A percentile compares a stretch with the other conserved stretches of the same genome.
Conservation (phyloP, 768 basidiomycete species). For the Leccinum fibrillosum region DNA sequence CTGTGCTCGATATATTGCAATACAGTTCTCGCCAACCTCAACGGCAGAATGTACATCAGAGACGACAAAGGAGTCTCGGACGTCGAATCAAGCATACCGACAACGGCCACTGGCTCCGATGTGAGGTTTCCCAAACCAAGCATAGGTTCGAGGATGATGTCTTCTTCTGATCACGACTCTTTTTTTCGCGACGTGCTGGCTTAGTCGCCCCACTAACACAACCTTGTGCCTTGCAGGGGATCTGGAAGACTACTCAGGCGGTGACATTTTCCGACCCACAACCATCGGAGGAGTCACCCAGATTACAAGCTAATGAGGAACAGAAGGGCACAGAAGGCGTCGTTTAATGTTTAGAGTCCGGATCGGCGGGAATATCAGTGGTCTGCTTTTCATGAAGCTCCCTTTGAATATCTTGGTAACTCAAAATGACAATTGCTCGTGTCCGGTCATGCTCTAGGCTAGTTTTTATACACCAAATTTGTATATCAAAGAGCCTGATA, state of each 20-base stretch:
- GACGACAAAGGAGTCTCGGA: not conserved
- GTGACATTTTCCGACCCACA: not conserved
- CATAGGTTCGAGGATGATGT: not conserved
- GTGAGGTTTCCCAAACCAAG: not conserved
- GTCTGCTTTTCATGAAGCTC: not conserved
- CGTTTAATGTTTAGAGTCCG: not conserved
- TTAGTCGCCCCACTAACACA: not conserved
- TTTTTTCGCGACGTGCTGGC: not conserved
- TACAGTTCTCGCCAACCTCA: not conserved
- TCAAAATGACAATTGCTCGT: not conserved
- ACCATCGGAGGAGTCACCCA: not conserved
- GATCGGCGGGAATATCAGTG: not conserved
- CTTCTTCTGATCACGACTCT: not conserved
- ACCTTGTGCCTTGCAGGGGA: not conserved
- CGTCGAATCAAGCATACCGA: not conserved
- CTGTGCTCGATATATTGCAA: conserved; percentile 2
- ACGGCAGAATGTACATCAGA: not conserved
- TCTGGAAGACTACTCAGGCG: not conserved
- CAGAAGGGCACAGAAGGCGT: not conserved
- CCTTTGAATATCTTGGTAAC: not conserved
- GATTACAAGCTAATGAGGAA: not conserved
- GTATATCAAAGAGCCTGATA: not conserved
- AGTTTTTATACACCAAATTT: not conserved
- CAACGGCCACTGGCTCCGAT: not conserved
- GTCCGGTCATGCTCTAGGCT: not conserved